Percentiles rank a stretch among this genome's conserved stretches.
Evolutionary conservation across 208 protist species (phyloP).

Genomic region (Leishmania guyanensis): DNA sequence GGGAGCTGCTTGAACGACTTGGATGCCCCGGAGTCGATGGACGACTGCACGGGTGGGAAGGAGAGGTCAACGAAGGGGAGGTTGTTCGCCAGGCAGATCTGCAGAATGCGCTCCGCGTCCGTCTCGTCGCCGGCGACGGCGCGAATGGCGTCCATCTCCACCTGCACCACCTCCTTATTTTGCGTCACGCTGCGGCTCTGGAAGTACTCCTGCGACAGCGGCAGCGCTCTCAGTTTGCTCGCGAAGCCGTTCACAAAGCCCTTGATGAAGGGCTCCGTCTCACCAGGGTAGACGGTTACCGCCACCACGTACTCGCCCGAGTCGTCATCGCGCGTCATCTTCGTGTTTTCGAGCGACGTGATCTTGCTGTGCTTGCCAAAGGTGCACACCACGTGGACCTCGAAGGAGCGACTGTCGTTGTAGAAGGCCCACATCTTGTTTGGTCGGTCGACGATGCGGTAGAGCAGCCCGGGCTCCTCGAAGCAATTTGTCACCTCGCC

Average conservation of each 20-base stretch:
- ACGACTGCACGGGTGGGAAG: conserved; percentile 69
- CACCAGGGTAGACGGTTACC: conserved; percentile 72
- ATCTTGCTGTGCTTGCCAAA: conserved; percentile 84
- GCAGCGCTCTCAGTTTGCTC: conserved; percentile 70
- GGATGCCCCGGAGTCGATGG: conserved; percentile 43
- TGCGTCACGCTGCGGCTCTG: conserved; percentile 40
- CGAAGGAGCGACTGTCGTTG: conserved; percentile 82
- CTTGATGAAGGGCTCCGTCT: conserved; percentile 82
- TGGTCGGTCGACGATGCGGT: conserved; percentile 75
- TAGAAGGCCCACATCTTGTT: conserved; percentile 88
- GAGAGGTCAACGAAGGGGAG: conserved; percentile 79
- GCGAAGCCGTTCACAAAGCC: conserved; percentile 86
- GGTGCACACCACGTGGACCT: conserved; percentile 71
- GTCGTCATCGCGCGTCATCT: conserved; percentile 29
- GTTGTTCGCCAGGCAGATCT: conserved; percentile 53
- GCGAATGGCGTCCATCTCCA: conserved; percentile 60
- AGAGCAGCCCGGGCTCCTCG: conserved; percentile 80
- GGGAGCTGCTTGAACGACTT: conserved; percentile 55
- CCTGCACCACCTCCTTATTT: conserved; percentile 38
- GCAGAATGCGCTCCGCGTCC: conserved; percentile 48
- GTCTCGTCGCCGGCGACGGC: conserved; percentile 46
- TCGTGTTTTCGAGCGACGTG: conserved; percentile 73
- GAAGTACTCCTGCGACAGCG: conserved; percentile 76
- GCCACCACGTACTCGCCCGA: conserved; percentile 61
- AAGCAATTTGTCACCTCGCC: conserved; percentile 83